Conservation (phyloP, 2,329 filamentous ascomycete genomes). For the Thermomyces lanuginosus region DNA sequence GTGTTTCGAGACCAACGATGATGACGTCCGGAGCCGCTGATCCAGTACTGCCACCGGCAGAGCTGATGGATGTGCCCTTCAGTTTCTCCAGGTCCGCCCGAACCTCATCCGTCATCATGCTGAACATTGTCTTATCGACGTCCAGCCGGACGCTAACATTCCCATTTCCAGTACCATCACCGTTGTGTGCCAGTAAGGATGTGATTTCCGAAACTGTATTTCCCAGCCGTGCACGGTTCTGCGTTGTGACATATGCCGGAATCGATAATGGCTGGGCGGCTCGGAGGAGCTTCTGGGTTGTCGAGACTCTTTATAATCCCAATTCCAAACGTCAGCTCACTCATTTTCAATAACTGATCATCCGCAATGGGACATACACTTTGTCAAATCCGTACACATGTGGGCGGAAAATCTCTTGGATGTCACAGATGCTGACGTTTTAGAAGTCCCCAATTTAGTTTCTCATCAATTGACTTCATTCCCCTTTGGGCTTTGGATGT, state of each 20-base stretch:
- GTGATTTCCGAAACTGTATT: conserved; percentile 52
- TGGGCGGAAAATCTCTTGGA: conserved; percentile 80
- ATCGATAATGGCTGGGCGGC: conserved; percentile 40
- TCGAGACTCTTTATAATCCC: conserved; percentile 45
- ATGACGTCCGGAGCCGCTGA: conserved; percentile 40
- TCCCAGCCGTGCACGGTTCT: conserved; percentile 63
- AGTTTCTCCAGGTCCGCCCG: conserved; percentile 13
- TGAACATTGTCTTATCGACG: conserved; percentile 78
- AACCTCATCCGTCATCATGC: conserved; percentile 64
- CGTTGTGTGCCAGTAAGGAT: conserved; percentile 30
- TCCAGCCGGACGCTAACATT: conserved; percentile 32
- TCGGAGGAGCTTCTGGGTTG: conserved; percentile 51
- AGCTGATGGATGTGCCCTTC: too few relatives aligned
- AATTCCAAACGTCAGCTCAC: too few relatives aligned
- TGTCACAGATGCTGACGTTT: conserved; percentile 60
- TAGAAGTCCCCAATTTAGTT: not conserved
- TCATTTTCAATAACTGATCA: too few relatives aligned
- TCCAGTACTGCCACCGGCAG: too few relatives aligned
- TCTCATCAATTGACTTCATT: too few relatives aligned
- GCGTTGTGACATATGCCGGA: conserved; percentile 73
- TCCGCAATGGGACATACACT: conserved; percentile 37
- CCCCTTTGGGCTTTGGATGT: too few relatives aligned
- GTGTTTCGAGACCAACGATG: conserved; percentile 79
- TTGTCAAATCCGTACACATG: conserved; percentile 75
- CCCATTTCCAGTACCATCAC: not conserved